Evolutionary conservation across 441 rosid genomes (phyloP).

Genomic region (Aleurites moluccanus): DNA sequence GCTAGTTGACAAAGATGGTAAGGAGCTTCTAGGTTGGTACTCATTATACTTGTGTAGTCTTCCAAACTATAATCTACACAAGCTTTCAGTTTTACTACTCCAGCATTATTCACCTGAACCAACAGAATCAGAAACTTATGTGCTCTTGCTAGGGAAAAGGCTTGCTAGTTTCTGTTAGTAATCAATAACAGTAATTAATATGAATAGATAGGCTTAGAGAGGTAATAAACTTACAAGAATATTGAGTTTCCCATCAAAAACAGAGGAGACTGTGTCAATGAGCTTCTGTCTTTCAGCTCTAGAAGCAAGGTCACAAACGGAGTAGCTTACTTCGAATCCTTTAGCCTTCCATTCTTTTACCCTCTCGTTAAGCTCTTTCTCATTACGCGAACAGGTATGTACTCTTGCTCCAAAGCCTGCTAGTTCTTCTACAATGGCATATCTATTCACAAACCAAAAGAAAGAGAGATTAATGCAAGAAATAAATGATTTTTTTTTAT

Average conservation of each 20-base stretch:
- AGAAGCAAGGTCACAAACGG: conserved; percentile 16
- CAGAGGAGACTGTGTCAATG: conserved; percentile 16
- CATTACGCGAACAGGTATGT: conserved; percentile 30
- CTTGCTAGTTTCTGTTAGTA: too few relatives aligned
- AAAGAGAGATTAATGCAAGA: too few relatives aligned
- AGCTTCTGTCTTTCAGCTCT: conserved; percentile 20
- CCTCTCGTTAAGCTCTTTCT: conserved; percentile 19
- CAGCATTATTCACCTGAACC: conserved; percentile 72
- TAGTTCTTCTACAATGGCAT: conserved; percentile 31
- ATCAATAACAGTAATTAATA: too few relatives aligned
- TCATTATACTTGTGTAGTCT: conserved; percentile 51
- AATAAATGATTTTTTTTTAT: too few relatives aligned
- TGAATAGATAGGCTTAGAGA: too few relatives aligned
- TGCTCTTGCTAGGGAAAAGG: too few relatives aligned
- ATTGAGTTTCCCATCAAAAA: conserved; percentile 29
- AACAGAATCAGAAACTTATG: neutral
- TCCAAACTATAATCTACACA: conserved; percentile 49
- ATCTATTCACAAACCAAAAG: conserved; percentile 5
- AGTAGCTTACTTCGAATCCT: conserved; percentile 25
- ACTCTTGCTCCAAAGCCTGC: conserved; percentile 32
- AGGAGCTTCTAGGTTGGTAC: conserved; percentile 63
- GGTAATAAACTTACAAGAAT: conserved; percentile 25
- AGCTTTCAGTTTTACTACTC: conserved; percentile 43
- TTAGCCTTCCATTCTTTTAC: conserved; percentile 24
- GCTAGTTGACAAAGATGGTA: conserved; percentile 72